Evolutionary conservation across 176 grass and related monocot species (phyloP), one percentile per base, ranked within the genome.

Genomic region (Triticum monococcum): DNA sequence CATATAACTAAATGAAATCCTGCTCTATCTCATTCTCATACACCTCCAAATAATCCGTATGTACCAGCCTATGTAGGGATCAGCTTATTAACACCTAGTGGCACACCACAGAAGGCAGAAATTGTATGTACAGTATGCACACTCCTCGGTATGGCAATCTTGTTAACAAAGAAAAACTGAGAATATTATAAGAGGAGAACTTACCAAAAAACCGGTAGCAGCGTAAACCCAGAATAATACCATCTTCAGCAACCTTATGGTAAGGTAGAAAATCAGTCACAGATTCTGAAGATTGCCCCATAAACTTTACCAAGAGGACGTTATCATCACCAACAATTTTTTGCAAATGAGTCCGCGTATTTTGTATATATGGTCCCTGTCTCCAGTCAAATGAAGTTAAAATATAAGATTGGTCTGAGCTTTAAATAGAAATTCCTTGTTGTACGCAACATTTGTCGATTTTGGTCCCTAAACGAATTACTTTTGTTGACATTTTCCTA

Each of bases 301-400:
- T 71, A 35, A 97, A 93, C 84, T 97, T 97, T 17, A 97, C 91
- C 52, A 91, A 28, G 28, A 97, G 85, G 63, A 97, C 84, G 67
- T 97, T 95, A 28, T 97, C 92, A 89, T 97, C 95, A 77, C 95
- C 92, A 78, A 97, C 63, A 76, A 85, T 52, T 73, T 90, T 90
- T 38, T 90, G 91, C n/a, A 97, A 57, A 82, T 95, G 91, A 75
- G 92, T 95, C 70, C 88, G 93, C 4, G 64, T 89, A 41, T 72
- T 77, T 66, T 95, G 89, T 23, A 95, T 14, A 52, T 91, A 97
- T 13, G 95, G 95, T 28, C 95, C 95, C 92, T 97, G 81, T 14
- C 77, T 88, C 12, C 68, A 85, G 37, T 73, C n/a, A 90, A 70
- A 77, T 68, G 77, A 60, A 54, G 63, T 83, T 7, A 83, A 48